phyloP scores from a whole-genome alignment of 306 rosid genomes.

The Macrotyloma uniflorum region DNA sequence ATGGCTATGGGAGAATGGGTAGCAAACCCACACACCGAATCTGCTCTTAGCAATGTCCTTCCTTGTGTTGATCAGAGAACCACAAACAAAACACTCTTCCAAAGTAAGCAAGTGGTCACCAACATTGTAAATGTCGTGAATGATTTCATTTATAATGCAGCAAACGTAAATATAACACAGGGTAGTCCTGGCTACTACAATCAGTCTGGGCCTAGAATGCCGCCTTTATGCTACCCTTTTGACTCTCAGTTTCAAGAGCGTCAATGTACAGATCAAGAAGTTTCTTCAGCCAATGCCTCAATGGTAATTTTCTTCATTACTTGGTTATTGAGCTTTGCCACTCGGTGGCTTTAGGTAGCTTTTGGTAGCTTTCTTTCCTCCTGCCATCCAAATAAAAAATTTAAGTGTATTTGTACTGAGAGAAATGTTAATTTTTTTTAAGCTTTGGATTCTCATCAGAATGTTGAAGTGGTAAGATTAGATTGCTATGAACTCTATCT shows the following conservation, averaged over 20 bases:
- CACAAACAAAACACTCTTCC: constrained; percentile 82
- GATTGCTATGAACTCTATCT: not conserved
- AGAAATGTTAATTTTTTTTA: not conserved
- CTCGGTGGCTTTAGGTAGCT: not conserved
- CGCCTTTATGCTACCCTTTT: constrained; percentile 82
- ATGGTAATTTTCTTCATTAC: constrained; percentile 51
- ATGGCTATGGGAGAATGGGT: constrained; percentile 99
- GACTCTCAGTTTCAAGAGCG: constrained; percentile 64
- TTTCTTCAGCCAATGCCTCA: constrained; percentile 87
- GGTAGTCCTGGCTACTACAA: constrained; percentile 59
- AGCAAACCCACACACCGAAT: constrained; percentile 81
- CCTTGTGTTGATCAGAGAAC: constrained; percentile 95
- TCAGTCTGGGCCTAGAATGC: constrained; percentile 90
- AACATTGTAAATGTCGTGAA: constrained; percentile 77
- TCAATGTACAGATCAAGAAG: constrained; percentile 72
- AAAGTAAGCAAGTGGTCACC: constrained; percentile 73
- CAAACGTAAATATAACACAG: constrained; percentile 55
- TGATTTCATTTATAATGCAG: constrained; percentile 62
- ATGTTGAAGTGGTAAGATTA: constrained; percentile 5
- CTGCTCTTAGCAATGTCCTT: constrained; percentile 88
- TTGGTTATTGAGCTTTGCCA: constrained; percentile 7
- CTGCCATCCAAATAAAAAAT: not conserved
- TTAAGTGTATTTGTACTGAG: not conserved
- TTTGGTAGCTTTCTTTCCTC: not conserved
- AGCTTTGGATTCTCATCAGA: constrained; percentile 14